These are phyloP conservation scores for Saturnispora galanensis DNA, from an alignment of 805 yeast genomes.

Conservation along the genomic window DNA sequence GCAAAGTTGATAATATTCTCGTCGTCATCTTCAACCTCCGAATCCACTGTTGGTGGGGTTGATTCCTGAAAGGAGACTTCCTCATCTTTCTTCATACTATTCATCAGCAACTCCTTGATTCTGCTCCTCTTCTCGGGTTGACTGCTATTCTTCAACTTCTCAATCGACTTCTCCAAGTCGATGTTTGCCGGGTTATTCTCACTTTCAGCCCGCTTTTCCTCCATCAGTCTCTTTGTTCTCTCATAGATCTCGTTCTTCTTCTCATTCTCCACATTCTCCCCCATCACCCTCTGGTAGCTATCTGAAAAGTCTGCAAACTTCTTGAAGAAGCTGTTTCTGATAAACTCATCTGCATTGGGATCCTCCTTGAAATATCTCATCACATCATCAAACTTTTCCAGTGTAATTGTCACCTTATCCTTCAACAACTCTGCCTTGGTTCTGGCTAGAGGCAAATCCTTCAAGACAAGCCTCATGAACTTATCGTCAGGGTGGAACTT, in stretches of 20 bases:
- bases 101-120: slow-evolving; percentile 67
- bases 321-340: slow-evolving; percentile 61
- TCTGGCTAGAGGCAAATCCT: slow-evolving; percentile 67
- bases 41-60: background rate
- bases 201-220: slow-evolving; percentile 30
- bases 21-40: slow-evolving; percentile 4
- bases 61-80: background rate
- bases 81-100: slow-evolving; percentile 54
- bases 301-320: slow-evolving; percentile 71
- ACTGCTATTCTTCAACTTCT: slow-evolving; percentile 79
- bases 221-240: slow-evolving; percentile 27
- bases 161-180: slow-evolving; percentile 80
- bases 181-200: slow-evolving; percentile 28
- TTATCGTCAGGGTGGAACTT: slow-evolving; percentile 78
- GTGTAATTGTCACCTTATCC: slow-evolving; percentile 52
- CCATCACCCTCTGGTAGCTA: slow-evolving; percentile 72
- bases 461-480: slow-evolving; percentile 49
- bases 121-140: slow-evolving; percentile 31
- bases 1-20: slow-evolving; percentile 13
- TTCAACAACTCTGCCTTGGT: slow-evolving; percentile 55
- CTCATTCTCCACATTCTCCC: slow-evolving; percentile 71
- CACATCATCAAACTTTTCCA: slow-evolving; percentile 55
- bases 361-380: slow-evolving; percentile 92
- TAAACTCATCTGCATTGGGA: slow-evolving; percentile 47
- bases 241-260: slow-evolving; percentile 66